Percentiles rank a stretch among this genome's conserved stretches.
Evolutionary conservation across 139 green algal species (phyloP).

Genomic region (Yamagishiella unicocca): DNA sequence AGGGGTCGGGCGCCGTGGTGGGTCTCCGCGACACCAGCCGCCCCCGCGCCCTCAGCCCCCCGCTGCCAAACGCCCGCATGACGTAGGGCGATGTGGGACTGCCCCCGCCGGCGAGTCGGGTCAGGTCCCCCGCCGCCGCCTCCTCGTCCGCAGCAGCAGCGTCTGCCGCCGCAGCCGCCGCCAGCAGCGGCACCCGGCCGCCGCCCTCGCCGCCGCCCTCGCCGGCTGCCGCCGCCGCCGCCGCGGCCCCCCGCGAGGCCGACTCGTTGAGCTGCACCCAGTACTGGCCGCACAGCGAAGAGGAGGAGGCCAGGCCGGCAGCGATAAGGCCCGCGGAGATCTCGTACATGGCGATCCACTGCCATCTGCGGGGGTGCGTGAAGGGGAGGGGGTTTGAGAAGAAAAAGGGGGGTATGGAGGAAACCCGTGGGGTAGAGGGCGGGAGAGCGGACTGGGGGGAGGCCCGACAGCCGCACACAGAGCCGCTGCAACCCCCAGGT

Average conservation of each 20-base stretch:
- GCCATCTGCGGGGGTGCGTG: background rate
- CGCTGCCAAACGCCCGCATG: background rate
- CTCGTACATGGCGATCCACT: constrained; percentile 78
- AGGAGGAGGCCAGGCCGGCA: constrained; percentile 17
- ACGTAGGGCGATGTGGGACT: background rate
- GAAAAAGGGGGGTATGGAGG: no score
- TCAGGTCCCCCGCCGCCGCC: background rate
- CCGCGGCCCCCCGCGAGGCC: background rate
- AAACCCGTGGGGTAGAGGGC: no score
- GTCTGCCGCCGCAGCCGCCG: background rate
- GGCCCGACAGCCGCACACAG: no score
- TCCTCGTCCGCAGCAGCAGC: background rate
- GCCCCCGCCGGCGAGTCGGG: background rate
- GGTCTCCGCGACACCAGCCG: no score
- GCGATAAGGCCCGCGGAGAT: constrained; percentile 48
- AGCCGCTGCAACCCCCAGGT: background rate
- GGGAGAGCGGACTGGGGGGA: no score
- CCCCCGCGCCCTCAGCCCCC: background rate
- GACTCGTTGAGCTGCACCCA: constrained; percentile 26
- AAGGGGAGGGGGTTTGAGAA: no score
- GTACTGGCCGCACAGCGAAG: constrained; percentile 53
- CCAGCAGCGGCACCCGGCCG: background rate
- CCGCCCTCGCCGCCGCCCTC: background rate
- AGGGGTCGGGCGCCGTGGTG: constrained; percentile 27
- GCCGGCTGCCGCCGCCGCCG: background rate